phyloP scores from a whole-genome alignment of 345 rosid species.

The Turnera subulata region DNA sequence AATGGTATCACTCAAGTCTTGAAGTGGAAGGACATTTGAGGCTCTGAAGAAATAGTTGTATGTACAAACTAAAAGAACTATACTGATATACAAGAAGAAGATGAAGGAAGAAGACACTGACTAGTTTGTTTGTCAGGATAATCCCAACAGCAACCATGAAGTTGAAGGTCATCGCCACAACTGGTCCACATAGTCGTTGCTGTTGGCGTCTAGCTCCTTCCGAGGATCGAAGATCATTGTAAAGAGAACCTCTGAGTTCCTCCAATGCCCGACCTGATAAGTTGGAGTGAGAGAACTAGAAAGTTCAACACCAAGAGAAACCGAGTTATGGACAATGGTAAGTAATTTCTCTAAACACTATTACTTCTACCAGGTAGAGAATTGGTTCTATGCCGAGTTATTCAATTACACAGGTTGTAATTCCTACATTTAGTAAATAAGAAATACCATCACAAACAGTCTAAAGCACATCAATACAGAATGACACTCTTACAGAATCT shows the following conservation, averaged over 20 bases:
- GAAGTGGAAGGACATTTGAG: too few relatives aligned
- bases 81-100: background rate
- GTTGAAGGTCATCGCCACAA: conserved; percentile 84
- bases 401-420: too few relatives aligned
- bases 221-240: conserved; percentile 79
- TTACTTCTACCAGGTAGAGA: too few relatives aligned
- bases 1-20: too few relatives aligned
- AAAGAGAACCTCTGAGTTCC: conserved; percentile 70
- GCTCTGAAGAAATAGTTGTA: too few relatives aligned
- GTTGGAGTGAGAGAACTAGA: conserved; percentile 1
- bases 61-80: too few relatives aligned
- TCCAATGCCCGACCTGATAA: conserved; percentile 75
- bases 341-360: too few relatives aligned
- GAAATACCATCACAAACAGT: too few relatives aligned
- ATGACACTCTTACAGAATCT: too few relatives aligned
- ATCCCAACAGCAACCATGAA: conserved; percentile 81
- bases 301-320: background rate
- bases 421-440: too few relatives aligned
- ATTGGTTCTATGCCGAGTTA: too few relatives aligned
- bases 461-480: too few relatives aligned
- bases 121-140: conserved; percentile 80
- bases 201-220: conserved; percentile 88
- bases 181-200: conserved; percentile 79
- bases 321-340: background rate
- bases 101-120: conserved; percentile 13